phyloP scores from a whole-genome alignment of 768 basidiomycete species.

The Auricularia auricula-judae region DNA sequence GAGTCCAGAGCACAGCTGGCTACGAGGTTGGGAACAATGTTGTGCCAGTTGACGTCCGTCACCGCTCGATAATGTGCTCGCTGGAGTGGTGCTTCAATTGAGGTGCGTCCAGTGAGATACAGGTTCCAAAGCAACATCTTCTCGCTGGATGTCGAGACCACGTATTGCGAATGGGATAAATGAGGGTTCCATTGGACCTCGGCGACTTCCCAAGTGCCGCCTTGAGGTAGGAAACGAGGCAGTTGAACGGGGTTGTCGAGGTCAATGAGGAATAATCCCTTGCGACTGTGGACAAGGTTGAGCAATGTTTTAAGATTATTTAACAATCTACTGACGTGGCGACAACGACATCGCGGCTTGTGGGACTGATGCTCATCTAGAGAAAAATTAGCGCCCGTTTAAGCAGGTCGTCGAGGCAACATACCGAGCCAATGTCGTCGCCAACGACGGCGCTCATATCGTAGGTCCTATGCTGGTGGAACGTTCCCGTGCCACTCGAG shows the following conservation, averaged over 20 bases:
- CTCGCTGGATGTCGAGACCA: constrained; percentile 81
- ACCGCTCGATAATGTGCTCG: constrained; percentile 90
- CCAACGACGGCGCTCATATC: not conserved
- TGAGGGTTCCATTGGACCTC: constrained; percentile 93
- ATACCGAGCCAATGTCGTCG: not conserved
- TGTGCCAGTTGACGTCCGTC: constrained; percentile 98
- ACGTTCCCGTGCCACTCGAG: not conserved
- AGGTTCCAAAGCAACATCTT: constrained; percentile 97
- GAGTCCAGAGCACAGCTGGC: constrained; percentile 89
- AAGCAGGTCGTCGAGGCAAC: not conserved
- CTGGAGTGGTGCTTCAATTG: constrained; percentile 66
- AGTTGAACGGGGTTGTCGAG: constrained; percentile 76
- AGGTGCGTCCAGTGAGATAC: constrained; percentile 56
- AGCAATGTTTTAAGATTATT: constrained; percentile 13
- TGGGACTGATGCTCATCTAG: constrained; percentile 87
- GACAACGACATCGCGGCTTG: constrained; percentile 78
- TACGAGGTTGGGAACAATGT: constrained; percentile 70
- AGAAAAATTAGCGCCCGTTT: not conserved
- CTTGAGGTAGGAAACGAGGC: constrained; percentile 91
- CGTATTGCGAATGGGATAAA: constrained; percentile 59
- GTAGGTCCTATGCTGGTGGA: not conserved
- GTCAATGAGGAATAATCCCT: constrained; percentile 93
- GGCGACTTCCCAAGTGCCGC: constrained; percentile 92
- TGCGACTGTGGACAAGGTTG: constrained; percentile 33
- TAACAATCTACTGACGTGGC: constrained; percentile 54